A percentile compares a stretch with the other conserved stretches of the same genome.
Conservation (phyloP, 768 basidiomycete species). For the Calocybe cyanea region DNA sequence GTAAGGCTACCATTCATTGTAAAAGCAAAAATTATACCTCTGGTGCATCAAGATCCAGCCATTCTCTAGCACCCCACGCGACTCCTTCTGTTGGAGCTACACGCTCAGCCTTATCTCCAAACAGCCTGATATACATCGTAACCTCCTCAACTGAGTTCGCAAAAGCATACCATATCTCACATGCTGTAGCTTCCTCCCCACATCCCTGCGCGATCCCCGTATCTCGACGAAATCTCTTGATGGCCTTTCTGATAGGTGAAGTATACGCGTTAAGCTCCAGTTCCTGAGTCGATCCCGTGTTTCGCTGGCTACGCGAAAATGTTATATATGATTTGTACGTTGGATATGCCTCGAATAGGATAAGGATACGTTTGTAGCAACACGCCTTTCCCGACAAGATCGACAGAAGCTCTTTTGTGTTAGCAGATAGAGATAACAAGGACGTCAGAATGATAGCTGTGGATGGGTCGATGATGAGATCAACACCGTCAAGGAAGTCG, state of each 20-base stretch:
- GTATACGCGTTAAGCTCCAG: slow-evolving; percentile 49
- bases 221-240: slow-evolving; percentile 64
- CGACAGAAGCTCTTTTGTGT: slow-evolving; percentile 39
- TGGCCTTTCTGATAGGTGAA: slow-evolving; percentile 62
- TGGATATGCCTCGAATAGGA: slow-evolving; percentile 70
- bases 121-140: slow-evolving; percentile 49
- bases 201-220: slow-evolving; percentile 60
- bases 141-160: slow-evolving; percentile 57
- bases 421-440: slow-evolving; percentile 30
- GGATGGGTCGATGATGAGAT: slow-evolving; percentile 65
- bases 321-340: slow-evolving; percentile 33
- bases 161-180: slow-evolving; percentile 54
- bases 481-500: slow-evolving; percentile 51
- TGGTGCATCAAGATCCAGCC: slow-evolving; percentile 55
- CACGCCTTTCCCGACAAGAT: slow-evolving; percentile 56
- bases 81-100: slow-evolving; percentile 37
- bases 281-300: slow-evolving; percentile 1
- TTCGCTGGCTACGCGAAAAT: slow-evolving; percentile 7
- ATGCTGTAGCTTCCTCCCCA: slow-evolving; percentile 40
- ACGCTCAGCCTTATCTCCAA: slow-evolving; percentile 55
- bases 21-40: slow-evolving; percentile 34
- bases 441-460: slow-evolving; percentile 43
- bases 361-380: slow-evolving; percentile 49
- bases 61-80: slow-evolving; percentile 58
- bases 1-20: not conserved